Evolutionary conservation across 306 rosid species (phyloP).

Genomic region (Spatholobus suberectus): DNA sequence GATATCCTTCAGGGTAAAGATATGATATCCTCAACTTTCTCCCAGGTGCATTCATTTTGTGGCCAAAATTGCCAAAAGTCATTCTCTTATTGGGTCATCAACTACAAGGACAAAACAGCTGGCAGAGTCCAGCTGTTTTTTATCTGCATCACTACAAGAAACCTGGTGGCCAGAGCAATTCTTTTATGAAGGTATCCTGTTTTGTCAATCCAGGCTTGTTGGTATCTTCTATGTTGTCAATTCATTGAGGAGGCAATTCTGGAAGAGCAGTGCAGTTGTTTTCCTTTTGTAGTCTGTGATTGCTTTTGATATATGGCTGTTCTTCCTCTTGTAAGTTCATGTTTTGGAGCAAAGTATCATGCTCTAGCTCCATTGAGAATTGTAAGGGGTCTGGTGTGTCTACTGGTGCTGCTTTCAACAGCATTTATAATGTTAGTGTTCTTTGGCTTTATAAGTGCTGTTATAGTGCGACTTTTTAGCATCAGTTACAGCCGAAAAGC

Average conservation of each 20-base stretch:
- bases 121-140: constrained; percentile 2
- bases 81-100: constrained; percentile 20
- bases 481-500: constrained; percentile 66
- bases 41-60: constrained; percentile 28
- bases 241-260: constrained; percentile 39
- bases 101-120: constrained; percentile 19
- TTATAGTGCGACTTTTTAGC: constrained; percentile 67
- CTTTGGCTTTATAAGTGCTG: constrained; percentile 65
- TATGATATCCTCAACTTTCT: constrained; percentile 23
- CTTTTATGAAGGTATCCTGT: background rate
- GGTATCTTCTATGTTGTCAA: constrained; percentile 11
- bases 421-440: constrained; percentile 75
- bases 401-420: constrained; percentile 66
- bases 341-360: constrained; percentile 33
- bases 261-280: constrained; percentile 35
- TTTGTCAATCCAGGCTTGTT: constrained; percentile 18
- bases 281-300: constrained; percentile 18
- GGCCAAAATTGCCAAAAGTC: background rate
- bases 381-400: constrained; percentile 68
- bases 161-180: constrained; percentile 14
- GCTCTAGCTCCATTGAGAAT: constrained; percentile 55
- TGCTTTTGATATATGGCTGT: constrained; percentile 60
- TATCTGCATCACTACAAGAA: constrained; percentile 26
- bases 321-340: constrained; percentile 40
- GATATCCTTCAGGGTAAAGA: constrained; percentile 53